Base-by-base conservation (phyloP, 1,284 basidiomycete genomes). In the Ceratobasidium sp. region DNA sequence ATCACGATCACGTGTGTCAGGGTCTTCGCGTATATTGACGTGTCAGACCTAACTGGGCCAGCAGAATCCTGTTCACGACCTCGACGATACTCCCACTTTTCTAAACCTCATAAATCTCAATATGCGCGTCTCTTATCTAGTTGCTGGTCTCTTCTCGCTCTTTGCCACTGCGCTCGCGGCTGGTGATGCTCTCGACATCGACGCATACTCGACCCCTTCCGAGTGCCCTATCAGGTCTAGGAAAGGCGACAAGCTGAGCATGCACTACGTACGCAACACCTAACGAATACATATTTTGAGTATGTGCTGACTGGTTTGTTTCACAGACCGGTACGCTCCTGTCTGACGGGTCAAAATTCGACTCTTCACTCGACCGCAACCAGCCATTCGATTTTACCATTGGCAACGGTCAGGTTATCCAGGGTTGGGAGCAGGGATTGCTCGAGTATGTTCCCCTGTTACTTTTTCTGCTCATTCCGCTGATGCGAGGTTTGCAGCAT, bases 381-480 rank as follows among this genome's bases (percentile, higher is more conserved):
- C 73, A 79, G 49, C 91, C 93, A 1, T 81, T 94, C 10, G 83
- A 85, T 32, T 79, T 93, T 72, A 90, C 82, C 67, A 86, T 94
- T 43, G 92, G 92, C 62, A 78, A 82, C 47, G 89, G 90, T 8
- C 90, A 92, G 75, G 92, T 94, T 50, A 94, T 94, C 77, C 82
- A 83, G 73, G 93, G 91, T 20, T 93, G 91, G 91, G 91, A 93
- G 73, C 79, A 90, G 68, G 91, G 91, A 74, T 84, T 93, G 58
- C 71, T 84, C 55, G 90, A 73, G 74, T 75, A 45, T 52, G 15
- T 15, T 3, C 17, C 2, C 5, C 42, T 45, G 38, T 22, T 52
- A 6, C 8, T 27, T 5, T 29, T 12, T 32, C 13, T 7, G 12
- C 42, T 35, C 20, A 15, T 43, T 5, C 13, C 12, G 1, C 31